These are phyloP conservation scores for Aspergillus sojae DNA, from an alignment of 2,329 filamentous ascomycete species.

Conservation along the genomic window DNA sequence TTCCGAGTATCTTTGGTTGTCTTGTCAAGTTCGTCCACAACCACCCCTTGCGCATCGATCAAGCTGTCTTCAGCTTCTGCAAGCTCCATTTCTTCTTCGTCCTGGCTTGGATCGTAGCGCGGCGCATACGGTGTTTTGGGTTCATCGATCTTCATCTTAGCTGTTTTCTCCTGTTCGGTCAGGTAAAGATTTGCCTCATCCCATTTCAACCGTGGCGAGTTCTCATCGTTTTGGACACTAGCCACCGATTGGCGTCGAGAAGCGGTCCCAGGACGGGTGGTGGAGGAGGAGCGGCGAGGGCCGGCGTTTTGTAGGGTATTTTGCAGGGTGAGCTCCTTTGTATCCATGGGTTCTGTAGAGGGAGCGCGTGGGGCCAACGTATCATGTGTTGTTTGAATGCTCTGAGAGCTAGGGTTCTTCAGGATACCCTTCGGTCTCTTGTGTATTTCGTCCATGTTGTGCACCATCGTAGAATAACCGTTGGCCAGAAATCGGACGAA, in stretches of 20 bases:
- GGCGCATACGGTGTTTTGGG: conserved; percentile 96
- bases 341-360: conserved; percentile 49
- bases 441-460: conserved; percentile 36
- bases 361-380: conserved; percentile 44
- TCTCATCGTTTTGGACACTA: conserved; percentile 56
- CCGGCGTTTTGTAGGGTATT: conserved; percentile 96
- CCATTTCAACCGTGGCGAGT: conserved; percentile 85
- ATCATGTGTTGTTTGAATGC: conserved; percentile 59
- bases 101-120: conserved; percentile 86
- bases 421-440: conserved; percentile 65
- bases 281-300: conserved; percentile 79
- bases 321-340: conserved; percentile 88
- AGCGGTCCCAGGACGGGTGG: conserved; percentile 61
- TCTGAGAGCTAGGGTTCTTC: conserved; percentile 68
- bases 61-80: conserved; percentile 39
- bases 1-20: conserved; percentile 49
- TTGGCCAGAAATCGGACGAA: conserved; percentile 1
- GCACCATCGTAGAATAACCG: conserved; percentile 27
- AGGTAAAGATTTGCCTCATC: conserved; percentile 98
- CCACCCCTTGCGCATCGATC: conserved; percentile 70
- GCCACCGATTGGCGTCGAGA: conserved; percentile 72
- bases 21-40: conserved; percentile 67
- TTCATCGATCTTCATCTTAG: conserved; percentile 98
- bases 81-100: conserved; percentile 67
- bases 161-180: conserved; percentile 90